Conservation (phyloP, 2,329 filamentous ascomycete genomes). For the Bipolaris zeicola region DNA sequence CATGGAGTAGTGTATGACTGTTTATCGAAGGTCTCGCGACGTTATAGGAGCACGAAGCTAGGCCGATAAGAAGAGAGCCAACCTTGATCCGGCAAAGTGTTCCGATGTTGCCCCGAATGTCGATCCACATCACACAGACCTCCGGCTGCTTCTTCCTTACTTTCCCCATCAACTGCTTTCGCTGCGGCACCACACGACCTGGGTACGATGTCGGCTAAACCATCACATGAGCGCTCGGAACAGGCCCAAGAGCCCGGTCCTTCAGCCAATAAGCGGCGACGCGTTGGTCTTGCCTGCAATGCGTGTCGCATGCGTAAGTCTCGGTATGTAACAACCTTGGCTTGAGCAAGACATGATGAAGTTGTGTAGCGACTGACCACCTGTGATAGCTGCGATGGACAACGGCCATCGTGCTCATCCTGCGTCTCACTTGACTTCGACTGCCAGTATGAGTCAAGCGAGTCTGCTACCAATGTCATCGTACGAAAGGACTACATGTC, state of each 20-base stretch:
- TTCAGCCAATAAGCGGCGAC: slow-evolving; percentile 1
- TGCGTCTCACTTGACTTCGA: neutral
- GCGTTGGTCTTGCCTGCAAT: slow-evolving; percentile 5
- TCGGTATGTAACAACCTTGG: too few relatives aligned
- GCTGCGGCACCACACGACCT: neutral
- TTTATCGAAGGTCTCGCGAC: too few relatives aligned
- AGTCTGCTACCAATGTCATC: neutral
- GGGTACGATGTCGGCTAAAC: too few relatives aligned
- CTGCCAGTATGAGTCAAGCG: slow-evolving; percentile 3
- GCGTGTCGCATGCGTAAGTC: slow-evolving; percentile 7
- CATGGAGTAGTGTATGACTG: too few relatives aligned
- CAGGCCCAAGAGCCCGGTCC: slow-evolving; percentile 1
- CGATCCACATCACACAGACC: too few relatives aligned
- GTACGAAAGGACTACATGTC: slow-evolving; percentile 7
- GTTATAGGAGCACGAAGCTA: too few relatives aligned
- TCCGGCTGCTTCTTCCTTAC: too few relatives aligned
- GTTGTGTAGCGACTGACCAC: neutral
- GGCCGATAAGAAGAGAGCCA: too few relatives aligned
- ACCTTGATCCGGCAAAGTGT: too few relatives aligned
- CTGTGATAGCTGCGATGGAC: slow-evolving; percentile 7
- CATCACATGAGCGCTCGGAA: neutral
- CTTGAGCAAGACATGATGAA: too few relatives aligned
- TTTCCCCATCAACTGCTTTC: too few relatives aligned
- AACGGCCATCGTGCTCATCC: slow-evolving; percentile 2
- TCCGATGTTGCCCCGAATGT: too few relatives aligned